These are phyloP conservation scores for Leishmania lainsoni DNA, from an alignment of 208 protist genomes.

Conservation along the genomic window DNA sequence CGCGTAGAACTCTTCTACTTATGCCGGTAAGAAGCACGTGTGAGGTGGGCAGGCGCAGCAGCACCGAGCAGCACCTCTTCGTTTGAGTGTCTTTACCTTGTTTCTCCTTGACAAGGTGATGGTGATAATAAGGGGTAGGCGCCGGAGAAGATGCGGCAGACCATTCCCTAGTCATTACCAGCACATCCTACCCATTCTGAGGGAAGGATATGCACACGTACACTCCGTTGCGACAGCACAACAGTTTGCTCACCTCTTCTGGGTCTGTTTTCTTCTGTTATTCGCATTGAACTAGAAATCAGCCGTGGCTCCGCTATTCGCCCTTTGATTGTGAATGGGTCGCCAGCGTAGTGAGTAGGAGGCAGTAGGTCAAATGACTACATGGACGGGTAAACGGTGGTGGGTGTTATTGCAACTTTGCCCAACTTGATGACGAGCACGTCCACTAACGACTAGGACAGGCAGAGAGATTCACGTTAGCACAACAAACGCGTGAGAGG, in stretches of 20 bases:
- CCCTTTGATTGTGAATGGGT: not conserved
- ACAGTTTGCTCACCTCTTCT: not conserved
- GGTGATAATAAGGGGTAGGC: not conserved
- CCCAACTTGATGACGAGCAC: not conserved
- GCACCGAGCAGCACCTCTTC: not conserved
- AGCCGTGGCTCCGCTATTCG: not conserved
- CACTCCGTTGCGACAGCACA: not conserved
- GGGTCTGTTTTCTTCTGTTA: not conserved
- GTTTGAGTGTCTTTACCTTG: not conserved
- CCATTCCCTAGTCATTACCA: not conserved
- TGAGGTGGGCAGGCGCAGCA: not conserved
- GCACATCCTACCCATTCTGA: not conserved
- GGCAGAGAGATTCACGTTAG: not conserved
- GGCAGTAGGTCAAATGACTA: not conserved
- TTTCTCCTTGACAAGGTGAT: not conserved
- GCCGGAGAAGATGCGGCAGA: not conserved
- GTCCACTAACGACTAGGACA: not conserved
- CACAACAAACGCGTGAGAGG: not conserved
- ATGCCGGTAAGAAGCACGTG: not conserved
- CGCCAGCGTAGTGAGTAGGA: not conserved
- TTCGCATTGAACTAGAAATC: not conserved
- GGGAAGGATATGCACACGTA: not conserved
- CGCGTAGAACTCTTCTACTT: not conserved
- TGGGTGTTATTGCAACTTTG: not conserved
- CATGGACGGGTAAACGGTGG: not conserved